These are phyloP conservation scores for Chlamydomonas incerta DNA, from an alignment of 139 green algal species.

Conservation along the genomic window DNA sequence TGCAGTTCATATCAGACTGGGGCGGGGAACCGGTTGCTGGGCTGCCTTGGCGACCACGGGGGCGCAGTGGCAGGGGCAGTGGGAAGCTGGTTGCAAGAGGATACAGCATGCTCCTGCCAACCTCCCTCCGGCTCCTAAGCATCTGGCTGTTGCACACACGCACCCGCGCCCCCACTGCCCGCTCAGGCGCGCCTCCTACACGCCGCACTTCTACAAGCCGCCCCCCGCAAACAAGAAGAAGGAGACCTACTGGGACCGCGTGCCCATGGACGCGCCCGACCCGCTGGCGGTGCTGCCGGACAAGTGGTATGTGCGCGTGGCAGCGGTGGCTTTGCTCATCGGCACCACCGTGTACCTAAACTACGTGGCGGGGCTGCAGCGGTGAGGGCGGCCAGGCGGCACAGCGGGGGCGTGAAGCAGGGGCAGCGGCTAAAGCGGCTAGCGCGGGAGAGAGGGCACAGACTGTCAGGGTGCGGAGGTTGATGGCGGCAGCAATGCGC, in stretches of 20 bases:
- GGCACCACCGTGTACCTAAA: constrained; percentile 16
- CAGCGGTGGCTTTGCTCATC: constrained; percentile 33
- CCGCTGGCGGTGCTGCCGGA: constrained; percentile 50
- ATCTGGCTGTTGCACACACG: too few relatives aligned
- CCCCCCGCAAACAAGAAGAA: constrained; percentile 2
- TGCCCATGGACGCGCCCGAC: constrained; percentile 43
- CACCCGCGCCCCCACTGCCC: too few relatives aligned
- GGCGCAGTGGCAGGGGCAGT: too few relatives aligned
- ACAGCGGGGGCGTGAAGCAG: too few relatives aligned
- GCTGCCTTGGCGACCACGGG: too few relatives aligned
- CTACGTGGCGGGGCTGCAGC: neutral
- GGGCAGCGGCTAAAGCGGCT: too few relatives aligned
- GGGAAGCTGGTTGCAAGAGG: neutral
- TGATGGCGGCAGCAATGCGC: too few relatives aligned
- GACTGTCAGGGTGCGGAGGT: too few relatives aligned
- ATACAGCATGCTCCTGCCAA: neutral
- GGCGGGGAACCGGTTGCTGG: too few relatives aligned
- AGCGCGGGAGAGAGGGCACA: too few relatives aligned
- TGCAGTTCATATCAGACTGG: too few relatives aligned
- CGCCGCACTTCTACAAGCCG: constrained; percentile 19
- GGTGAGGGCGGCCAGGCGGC: neutral
- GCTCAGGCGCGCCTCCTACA: constrained; percentile 34
- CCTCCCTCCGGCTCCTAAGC: too few relatives aligned
- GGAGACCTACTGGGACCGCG: constrained; percentile 49
- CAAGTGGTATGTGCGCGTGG: constrained; percentile 63